Evolutionary conservation across 345 rosid genomes (phyloP), one percentile per base, ranked within the genome.

Genomic region (Lepidium sativum): DNA sequence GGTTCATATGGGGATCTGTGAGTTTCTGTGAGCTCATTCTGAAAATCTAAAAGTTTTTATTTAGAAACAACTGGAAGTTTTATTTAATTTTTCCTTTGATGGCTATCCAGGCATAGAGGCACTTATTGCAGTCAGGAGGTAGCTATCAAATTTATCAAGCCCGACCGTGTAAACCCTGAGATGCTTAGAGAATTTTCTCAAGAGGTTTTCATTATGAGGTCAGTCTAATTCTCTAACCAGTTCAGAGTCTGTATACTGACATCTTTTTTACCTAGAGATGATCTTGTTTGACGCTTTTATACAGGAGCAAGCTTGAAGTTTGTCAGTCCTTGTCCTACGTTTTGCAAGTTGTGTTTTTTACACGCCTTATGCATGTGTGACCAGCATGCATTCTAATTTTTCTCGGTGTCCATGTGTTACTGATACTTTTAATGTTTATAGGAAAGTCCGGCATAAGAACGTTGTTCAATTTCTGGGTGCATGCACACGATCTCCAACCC

Each of bases 151-250:
- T 68, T 94, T 58, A 82, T 94, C 57, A 90, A 91, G 79, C 88
- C 87, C 60, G 97, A 91, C 75, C 79, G 74, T 67, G 91, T 86
- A 45, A 85, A 80, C 37, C 64, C 73, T 25, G 91, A 88, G 62
- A 83, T 86, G 90, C 76, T 86, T 56, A 79, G 83, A 70, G 97
- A 90, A 70, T 94, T 94, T 60, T 80, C 92, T 48, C 99, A 90
- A 74, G 99, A 94, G 83, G 91, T 90, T 63, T 94, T 82, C 66
- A 88, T 90, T 39, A 84, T 94, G 96, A 88, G 95, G 97, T 94
- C 67, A 81, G 81, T 60, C 59, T 21, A 25, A 25, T 5, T 25
- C 29, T 25, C 29, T 25, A 69, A 52, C 62, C 33, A 53, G 33
- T 16, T 45, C 47, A 11, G 23, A 55, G 48, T 35, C 54, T 18